Percentiles rank a stretch among this genome's conserved stretches.
Evolutionary conservation across 176 grass and related monocot genomes (phyloP).

Genomic region (Ananas comosus): DNA sequence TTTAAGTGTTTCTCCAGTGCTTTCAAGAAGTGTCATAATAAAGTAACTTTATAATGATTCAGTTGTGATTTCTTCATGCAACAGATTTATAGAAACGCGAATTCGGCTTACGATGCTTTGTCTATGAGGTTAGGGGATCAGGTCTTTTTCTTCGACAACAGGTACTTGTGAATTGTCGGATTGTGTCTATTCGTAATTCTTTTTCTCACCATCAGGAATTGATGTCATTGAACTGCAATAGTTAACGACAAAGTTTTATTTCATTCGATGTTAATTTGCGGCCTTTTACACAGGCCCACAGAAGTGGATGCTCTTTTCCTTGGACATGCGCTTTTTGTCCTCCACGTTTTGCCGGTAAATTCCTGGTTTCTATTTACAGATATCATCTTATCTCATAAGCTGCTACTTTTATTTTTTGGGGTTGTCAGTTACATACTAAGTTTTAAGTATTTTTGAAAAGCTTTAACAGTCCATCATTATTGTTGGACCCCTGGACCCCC

Average conservation of each 20-base stretch:
- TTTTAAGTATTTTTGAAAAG: no score
- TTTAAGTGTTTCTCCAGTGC: not conserved
- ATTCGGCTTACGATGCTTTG: slow-evolving; percentile 63
- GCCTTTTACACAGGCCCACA: slow-evolving; percentile 43
- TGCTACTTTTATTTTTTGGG: no score
- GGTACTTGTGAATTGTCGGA: slow-evolving; percentile 34
- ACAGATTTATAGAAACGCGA: slow-evolving; percentile 85
- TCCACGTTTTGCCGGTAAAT: slow-evolving; percentile 72
- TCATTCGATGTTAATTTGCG: slow-evolving; percentile 5
- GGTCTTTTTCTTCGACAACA: slow-evolving; percentile 68
- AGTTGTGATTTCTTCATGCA: slow-evolving; percentile 23
- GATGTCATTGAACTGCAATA: not conserved
- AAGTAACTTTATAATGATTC: slow-evolving; percentile 15
- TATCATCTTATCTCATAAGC: slow-evolving; percentile 3
- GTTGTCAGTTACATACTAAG: no score
- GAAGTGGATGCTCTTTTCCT: slow-evolving; percentile 97
- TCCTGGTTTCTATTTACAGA: slow-evolving; percentile 13
- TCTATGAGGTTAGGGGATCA: slow-evolving; percentile 62
- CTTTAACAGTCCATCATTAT: no score
- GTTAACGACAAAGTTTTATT: not conserved
- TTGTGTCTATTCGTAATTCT: slow-evolving; percentile 9
- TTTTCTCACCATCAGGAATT: slow-evolving; percentile 1
- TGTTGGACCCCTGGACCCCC: no score
- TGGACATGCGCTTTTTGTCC: slow-evolving; percentile 81
- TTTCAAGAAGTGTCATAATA: not conserved